phyloP scores from a whole-genome alignment of 257 asterid genomes.

The Mentha longifolia region DNA sequence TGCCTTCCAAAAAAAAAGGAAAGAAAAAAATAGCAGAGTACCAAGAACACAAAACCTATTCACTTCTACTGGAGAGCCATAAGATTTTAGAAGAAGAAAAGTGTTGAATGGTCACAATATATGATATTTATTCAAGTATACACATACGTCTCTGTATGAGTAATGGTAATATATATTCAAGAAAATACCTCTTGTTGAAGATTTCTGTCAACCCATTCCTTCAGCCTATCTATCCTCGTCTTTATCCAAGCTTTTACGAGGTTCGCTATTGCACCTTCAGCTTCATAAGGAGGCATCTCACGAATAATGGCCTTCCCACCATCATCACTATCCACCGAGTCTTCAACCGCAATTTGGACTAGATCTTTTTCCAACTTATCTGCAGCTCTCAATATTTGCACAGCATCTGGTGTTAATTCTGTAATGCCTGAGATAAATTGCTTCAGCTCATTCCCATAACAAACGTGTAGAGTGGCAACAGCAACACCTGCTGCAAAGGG shows the following conservation, averaged over 20 bases:
- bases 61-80: background rate
- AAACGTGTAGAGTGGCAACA: conserved; percentile 92
- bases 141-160: background rate
- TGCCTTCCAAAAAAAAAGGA: background rate
- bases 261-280: conserved; percentile 87
- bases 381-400: conserved; percentile 91
- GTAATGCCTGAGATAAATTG: conserved; percentile 84
- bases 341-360: conserved; percentile 95
- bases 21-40: too few relatives aligned
- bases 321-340: conserved; percentile 98
- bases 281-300: conserved; percentile 99
- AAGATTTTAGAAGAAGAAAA: background rate
- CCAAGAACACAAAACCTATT: too few relatives aligned
- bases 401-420: conserved; percentile 97
- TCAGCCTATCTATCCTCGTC: conserved; percentile 80
- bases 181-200: conserved; percentile 95
- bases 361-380: conserved; percentile 95
- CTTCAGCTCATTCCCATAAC: conserved; percentile 94
- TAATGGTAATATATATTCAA: background rate
- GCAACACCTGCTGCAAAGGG: conserved; percentile 98
- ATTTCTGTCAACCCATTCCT: conserved; percentile 93
- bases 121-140: background rate
- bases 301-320: conserved; percentile 99
- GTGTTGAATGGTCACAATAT: background rate
- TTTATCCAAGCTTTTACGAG: conserved; percentile 90